Percentiles rank a stretch among this genome's conserved stretches.
Evolutionary conservation across 2,329 filamentous ascomycete species (phyloP).

Genomic region (Cladosporium oxysporum): DNA sequence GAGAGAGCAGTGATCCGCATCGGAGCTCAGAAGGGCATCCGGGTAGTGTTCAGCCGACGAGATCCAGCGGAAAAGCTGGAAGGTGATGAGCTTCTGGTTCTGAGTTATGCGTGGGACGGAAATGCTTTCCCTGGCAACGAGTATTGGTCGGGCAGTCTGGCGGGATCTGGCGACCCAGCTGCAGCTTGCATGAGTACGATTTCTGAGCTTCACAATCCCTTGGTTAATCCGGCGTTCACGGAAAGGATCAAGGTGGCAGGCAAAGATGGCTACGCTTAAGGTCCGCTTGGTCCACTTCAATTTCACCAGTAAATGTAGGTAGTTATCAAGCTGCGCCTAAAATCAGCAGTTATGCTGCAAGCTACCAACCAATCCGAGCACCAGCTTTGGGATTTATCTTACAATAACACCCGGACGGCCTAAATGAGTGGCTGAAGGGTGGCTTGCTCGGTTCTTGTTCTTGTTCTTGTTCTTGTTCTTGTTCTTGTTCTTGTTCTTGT

Average conservation of each 20-base stretch:
- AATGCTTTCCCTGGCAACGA: constrained; percentile 40
- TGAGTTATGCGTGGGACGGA: constrained; percentile 40
- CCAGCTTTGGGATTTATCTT: no score
- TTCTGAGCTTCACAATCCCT: constrained; percentile 37
- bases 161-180: constrained; percentile 36
- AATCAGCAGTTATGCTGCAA: no score
- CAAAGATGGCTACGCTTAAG: constrained; percentile 5
- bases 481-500: no score
- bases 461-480: no score
- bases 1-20: constrained; percentile 19
- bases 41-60: constrained; percentile 32
- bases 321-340: no score
- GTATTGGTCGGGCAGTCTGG: constrained; percentile 35
- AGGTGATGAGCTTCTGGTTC: constrained; percentile 31
- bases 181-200: constrained; percentile 39
- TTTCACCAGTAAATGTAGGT: no score
- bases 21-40: constrained; percentile 25
- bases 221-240: constrained; percentile 31
- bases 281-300: no score
- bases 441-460: no score
- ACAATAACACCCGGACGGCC: no score
- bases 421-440: no score
- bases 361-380: no score
- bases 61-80: constrained; percentile 34
- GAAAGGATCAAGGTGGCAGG: constrained; percentile 22